Conservation (phyloP, 1,284 basidiomycete species). For the Psilocybe mexicana region DNA sequence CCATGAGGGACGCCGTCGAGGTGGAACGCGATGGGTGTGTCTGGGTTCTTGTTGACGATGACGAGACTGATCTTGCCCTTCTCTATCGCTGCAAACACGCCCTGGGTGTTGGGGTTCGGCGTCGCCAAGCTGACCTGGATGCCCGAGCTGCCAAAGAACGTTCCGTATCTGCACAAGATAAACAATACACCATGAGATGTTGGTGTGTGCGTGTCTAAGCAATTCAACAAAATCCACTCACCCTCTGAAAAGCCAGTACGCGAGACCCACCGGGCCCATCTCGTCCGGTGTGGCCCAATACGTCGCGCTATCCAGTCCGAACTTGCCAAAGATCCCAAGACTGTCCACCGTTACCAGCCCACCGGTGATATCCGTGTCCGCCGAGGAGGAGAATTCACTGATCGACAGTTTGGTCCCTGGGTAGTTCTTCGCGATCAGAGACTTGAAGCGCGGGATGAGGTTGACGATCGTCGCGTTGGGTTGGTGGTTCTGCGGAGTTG, state of each 20-base stretch:
- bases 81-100: slow-evolving; percentile 46
- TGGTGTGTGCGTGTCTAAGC: neutral
- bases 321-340: slow-evolving; percentile 49
- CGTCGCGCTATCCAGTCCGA: slow-evolving; percentile 47
- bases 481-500: slow-evolving; percentile 41
- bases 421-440: slow-evolving; percentile 42
- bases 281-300: slow-evolving; percentile 49
- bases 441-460: slow-evolving; percentile 48
- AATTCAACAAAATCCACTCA: slow-evolving; percentile 19
- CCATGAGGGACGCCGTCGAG: slow-evolving; percentile 45
- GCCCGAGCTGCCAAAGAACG: slow-evolving; percentile 42
- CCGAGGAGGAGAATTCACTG: slow-evolving; percentile 46
- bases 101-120: slow-evolving; percentile 39
- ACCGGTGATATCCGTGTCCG: slow-evolving; percentile 49
- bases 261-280: slow-evolving; percentile 45
- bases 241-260: slow-evolving; percentile 56
- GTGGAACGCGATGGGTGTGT: slow-evolving; percentile 37
- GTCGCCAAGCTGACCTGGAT: slow-evolving; percentile 44
- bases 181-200: neutral
- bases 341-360: slow-evolving; percentile 48
- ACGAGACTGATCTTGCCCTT: slow-evolving; percentile 42
- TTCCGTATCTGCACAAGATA: slow-evolving; percentile 38
- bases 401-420: slow-evolving; percentile 48
- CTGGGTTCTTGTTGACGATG: slow-evolving; percentile 50
- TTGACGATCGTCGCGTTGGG: slow-evolving; percentile 40